Percentiles rank a stretch among this genome's conserved stretches.
phyloP scores from a whole-genome alignment of 2,329 filamentous ascomycete species.

The Aspergillus fumigatiaffinis region DNA sequence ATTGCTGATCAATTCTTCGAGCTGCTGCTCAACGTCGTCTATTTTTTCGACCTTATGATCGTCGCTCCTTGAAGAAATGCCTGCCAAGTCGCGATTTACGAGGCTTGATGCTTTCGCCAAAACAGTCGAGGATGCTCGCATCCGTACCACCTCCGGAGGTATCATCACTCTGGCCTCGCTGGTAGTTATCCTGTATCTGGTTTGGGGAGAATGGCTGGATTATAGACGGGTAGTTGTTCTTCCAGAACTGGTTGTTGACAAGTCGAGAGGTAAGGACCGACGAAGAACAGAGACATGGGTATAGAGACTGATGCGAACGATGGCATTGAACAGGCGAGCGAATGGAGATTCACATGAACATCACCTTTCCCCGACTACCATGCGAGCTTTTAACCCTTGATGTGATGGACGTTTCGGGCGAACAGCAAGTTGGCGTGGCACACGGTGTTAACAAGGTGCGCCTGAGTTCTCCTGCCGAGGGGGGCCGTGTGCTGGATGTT shows the following conservation, averaged over 20 bases:
- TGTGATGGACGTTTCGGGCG: conserved; percentile 98
- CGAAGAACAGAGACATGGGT: not conserved
- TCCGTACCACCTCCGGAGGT: conserved; percentile 92
- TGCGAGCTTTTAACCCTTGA: conserved; percentile 95
- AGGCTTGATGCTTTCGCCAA: conserved; percentile 98
- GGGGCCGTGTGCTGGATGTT: conserved; percentile 69
- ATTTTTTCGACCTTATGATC: conserved; percentile 22
- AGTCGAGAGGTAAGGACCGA: conserved; percentile 69
- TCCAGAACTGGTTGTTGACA: conserved; percentile 93
- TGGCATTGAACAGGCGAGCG: conserved; percentile 65
- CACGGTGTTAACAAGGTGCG: conserved; percentile 92
- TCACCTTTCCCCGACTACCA: conserved; percentile 88
- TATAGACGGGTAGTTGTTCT: conserved; percentile 82
- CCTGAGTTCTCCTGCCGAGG: conserved; percentile 66
- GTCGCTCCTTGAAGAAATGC: conserved; percentile 55
- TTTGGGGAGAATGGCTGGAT: conserved; percentile 94
- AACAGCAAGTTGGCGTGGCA: conserved; percentile 90
- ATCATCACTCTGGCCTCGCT: conserved; percentile 91
- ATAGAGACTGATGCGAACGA: conserved; percentile 11
- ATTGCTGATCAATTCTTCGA: conserved; percentile 10
- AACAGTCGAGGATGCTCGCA: conserved; percentile 94
- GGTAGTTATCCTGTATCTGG: conserved; percentile 79
- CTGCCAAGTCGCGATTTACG: conserved; percentile 88
- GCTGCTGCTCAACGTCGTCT: not conserved
- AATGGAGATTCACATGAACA: conserved; percentile 98